These are phyloP conservation scores for Aspergillus ostianus DNA, from an alignment of 495 filamentous ascomycete species.

Conservation along the genomic window DNA sequence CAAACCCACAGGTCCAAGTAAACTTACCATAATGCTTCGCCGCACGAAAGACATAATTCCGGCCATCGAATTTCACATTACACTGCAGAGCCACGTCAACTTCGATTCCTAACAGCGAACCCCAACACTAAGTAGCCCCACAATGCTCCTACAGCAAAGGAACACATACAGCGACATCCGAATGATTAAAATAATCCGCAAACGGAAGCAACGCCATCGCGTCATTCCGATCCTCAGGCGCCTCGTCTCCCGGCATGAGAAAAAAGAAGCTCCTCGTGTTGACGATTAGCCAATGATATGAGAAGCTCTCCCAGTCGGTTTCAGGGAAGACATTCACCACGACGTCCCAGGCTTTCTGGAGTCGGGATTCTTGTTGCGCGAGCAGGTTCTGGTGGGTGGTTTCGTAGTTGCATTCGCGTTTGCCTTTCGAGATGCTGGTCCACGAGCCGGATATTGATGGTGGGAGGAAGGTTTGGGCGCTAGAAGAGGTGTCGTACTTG, in stretches of 20 bases:
- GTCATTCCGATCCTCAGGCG: constrained; percentile 58
- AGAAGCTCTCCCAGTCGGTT: constrained; percentile 53
- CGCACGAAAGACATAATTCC: constrained; percentile 60
- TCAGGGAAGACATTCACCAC: constrained; percentile 53
- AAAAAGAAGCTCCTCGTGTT: constrained; percentile 84
- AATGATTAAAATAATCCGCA: constrained; percentile 86
- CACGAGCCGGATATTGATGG: constrained; percentile 43
- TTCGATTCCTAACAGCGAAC: neutral
- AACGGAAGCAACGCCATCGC: constrained; percentile 81
- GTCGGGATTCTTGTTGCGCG: constrained; percentile 57
- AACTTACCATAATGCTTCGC: constrained; percentile 53
- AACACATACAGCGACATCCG: constrained; percentile 46
- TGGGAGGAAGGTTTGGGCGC: constrained; percentile 25
- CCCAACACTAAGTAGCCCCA: constrained; percentile 4
- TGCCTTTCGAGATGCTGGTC: constrained; percentile 27
- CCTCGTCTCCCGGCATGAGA: constrained; percentile 49
- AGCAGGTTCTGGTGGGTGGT: constrained; percentile 53
- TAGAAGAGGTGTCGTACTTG: neutral
- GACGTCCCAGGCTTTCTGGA: constrained; percentile 59
- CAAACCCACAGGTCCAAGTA: neutral
- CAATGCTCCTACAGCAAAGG: neutral
- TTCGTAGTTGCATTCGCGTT: constrained; percentile 28
- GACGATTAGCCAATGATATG: constrained; percentile 75
- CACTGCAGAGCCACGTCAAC: constrained; percentile 41
- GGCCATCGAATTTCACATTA: constrained; percentile 55